Evolutionary conservation across 2,329 filamentous ascomycete genomes (phyloP), one percentile per base, ranked within the genome.

Genomic region (Alternaria viburni): DNA sequence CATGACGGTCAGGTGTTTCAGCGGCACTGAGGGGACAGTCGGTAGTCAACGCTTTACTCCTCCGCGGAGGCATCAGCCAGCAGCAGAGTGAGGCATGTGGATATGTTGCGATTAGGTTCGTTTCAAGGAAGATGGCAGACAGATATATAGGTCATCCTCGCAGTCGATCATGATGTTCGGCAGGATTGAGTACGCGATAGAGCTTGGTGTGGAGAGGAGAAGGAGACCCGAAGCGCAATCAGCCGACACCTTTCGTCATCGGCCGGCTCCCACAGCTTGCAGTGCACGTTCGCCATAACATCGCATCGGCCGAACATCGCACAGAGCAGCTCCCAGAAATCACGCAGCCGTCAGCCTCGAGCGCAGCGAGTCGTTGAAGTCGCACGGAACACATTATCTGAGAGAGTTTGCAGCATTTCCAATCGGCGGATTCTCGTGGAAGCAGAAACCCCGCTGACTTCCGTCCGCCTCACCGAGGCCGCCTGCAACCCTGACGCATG

Each of bases 371-470:
- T 62, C 51, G 63, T 32, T 26, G 32, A 45, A 17, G 28, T 52
- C 28, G 50, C 45, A 46, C 36, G 46, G 47, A 54, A 49, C 44
- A 61, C 52, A 23, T 21, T 66, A 55, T 66, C 57, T 66, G 41
- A n/a, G 54, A 30, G 46, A 15, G 30, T 49, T 54, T 36, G 32
- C 63, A 61, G 26, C 61, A 66, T 69, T 72, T 69, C 66, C 65
- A 70, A 70, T 71, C 70, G 64, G 74, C 70, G 73, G 46, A 56
- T 60, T 59, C 49, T 47, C 60, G 67, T 57, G 25, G n/a, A 15
- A 41, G 57, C 41, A 55, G 36, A 54, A 50, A 69, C 74, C 75
- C 77, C 76, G 76, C 76, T 74, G 70, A 72, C 67, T 59, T 66
- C 61, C 60, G 66, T 46, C 64, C 58, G 62, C 64, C 63, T 65